Base-by-base conservation (phyloP, 495 filamentous ascomycete species). In the Cladorrhinum samala region DNA sequence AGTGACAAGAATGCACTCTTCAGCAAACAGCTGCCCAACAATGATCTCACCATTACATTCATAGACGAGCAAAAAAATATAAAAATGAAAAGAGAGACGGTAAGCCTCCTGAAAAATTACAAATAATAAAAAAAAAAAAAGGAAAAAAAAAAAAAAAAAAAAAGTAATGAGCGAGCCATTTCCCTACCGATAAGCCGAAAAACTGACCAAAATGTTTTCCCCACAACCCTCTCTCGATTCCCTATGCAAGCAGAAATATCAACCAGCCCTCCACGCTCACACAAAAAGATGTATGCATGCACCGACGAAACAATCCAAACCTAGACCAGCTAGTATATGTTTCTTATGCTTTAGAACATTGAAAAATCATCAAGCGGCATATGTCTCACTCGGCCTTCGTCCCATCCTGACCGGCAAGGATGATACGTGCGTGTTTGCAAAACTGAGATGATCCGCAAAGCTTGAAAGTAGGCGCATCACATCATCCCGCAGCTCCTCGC, bases 401-500 rank as follows among this genome's bases (percentile, higher is more conserved):
- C 46, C 63, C 18, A 42, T 37, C 49, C 60, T 45, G 41, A 67
- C 66, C 33, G 67, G 62, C 41, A 70, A 52, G 45, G 55, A 45
- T n/a, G 55, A 54, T 2, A 72, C 48, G 40, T 58, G 56, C 9
- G 53, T 50, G 24, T 65, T 68, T 19, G 63, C 57, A 50, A 64
- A 61, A 18, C 49, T 52, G 4, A 79, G 59, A 47, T 77, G 74
- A 14, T 76, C 72, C 18, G 68, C 63, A 9, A 83, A 66, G 40
- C 70, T 77, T 6, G 67, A 74, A 25, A 84, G 59, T 38, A 83
- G 59, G 4, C 80, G 62, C 49, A 72, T 69, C 49, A 84, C 59
- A 67, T 85, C 82, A 5, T 74, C 71, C n/a, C 68, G 58, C 56
- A 84, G 68, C 50, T 81, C 69, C 13, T 71, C 69, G 0, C 68